A percentile compares a stretch with the other conserved stretches of the same genome.
Conservation (phyloP, 1,284 basidiomycete genomes). For the Irpex rosettiformis region DNA sequence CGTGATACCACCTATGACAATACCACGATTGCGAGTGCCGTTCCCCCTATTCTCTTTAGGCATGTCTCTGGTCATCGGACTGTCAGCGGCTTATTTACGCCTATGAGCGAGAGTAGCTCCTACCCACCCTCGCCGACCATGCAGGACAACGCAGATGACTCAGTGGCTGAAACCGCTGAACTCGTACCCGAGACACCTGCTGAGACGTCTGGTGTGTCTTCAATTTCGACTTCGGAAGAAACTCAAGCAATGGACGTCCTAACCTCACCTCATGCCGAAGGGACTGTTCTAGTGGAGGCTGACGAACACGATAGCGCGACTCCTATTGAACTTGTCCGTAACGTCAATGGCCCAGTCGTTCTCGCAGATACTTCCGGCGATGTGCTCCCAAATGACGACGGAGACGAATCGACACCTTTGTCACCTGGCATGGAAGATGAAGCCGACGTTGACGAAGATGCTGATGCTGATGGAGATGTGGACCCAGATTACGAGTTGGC, state of each 20-base stretch:
- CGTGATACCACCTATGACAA: not conserved
- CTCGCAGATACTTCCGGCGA: not conserved
- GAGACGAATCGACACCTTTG: not conserved
- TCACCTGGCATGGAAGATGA: not conserved
- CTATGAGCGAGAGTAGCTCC: constrained; percentile 21
- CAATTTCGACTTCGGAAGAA: not conserved
- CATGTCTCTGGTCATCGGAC: constrained; percentile 13
- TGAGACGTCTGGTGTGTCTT: not conserved
- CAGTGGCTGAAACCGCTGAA: not conserved
- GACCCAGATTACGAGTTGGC: constrained; percentile 20
- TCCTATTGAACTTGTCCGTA: not conserved
- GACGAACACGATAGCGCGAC: not conserved
- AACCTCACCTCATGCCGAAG: not conserved
- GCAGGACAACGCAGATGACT: not conserved
- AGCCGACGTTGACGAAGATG: constrained; percentile 1
- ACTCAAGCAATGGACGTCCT: not conserved
- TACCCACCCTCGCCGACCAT: constrained; percentile 11
- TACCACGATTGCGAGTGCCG: not conserved
- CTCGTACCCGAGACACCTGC: not conserved
- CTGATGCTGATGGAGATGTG: constrained; percentile 21
- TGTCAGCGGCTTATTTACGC: constrained; percentile 30
- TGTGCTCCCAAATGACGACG: not conserved
- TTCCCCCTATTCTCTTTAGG: constrained; percentile 4
- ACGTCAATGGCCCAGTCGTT: too few relatives aligned
- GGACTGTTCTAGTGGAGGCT: not conserved